Base-by-base conservation (phyloP, 2,329 filamentous ascomycete species). In the Claviceps purpurea region DNA sequence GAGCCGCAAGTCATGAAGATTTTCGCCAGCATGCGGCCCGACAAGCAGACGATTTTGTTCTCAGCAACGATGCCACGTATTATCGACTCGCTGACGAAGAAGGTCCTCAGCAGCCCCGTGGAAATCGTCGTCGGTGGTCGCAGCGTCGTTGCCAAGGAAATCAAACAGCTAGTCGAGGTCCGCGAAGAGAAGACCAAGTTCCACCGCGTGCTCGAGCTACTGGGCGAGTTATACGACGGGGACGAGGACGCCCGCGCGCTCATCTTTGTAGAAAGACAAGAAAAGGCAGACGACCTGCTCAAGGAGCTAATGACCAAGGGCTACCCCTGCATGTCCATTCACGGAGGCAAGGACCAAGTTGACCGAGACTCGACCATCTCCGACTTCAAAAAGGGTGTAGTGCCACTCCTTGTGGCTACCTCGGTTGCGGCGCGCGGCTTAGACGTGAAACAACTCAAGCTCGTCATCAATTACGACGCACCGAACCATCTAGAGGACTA, bases 1-100 rank as follows among this genome's bases (percentile, higher is more conserved):
- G 91, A 95, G 69, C 91, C 93, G 2, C 93, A 98, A 67, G 90
- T 98, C 51, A 93, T 93, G 81, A 96, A 95, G 68, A 93, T 98
- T 54, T 83, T 97, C 64, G 82, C 82, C 58, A 95, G 93, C 62
- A 86, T 95, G 65, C 84, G 93, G 47, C 90, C 93, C 0, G 87
- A 96, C 65, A 84, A 87, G 49, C 93, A 98, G 65, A 95, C 89
- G 0, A 89, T 97, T 50, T 76, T 97, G 24, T 98, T 97, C 67
- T 97, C 93, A 0, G 93, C 93, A 4, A 98, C 93, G 0, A 95
- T 97, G 75, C 93, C 93, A 20, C 82, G 86, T 47, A 90, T 91
- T 57, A 95, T 98, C 76, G 89, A 95, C 64, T 83, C 86, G 0
- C 69, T 97, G 48, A 93, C 89, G 22, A 87, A 91, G 56, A 96